phyloP scores from a whole-genome alignment of 2,329 filamentous ascomycete species.

The Tetracladium maxilliforme region DNA sequence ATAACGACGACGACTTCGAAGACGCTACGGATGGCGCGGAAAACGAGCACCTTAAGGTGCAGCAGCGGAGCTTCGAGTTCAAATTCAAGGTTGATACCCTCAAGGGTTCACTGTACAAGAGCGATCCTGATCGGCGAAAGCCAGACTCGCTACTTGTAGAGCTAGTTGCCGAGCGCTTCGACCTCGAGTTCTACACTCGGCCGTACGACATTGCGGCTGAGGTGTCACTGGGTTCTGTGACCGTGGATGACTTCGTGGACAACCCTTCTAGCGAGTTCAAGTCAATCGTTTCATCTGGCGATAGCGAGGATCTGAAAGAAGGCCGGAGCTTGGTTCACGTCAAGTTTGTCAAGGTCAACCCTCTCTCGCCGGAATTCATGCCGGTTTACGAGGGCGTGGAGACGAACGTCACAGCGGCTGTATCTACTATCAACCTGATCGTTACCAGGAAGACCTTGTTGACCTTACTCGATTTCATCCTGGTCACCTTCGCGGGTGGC shows the following conservation, averaged over 20 bases:
- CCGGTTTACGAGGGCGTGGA: slow-evolving; percentile 85
- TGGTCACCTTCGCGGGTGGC: slow-evolving; percentile 72
- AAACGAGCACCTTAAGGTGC: slow-evolving; percentile 51
- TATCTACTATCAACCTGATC: slow-evolving; percentile 92
- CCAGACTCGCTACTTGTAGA: slow-evolving; percentile 78
- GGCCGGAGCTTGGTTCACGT: slow-evolving; percentile 80
- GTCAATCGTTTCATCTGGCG: slow-evolving; percentile 83
- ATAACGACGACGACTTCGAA: slow-evolving; percentile 50
- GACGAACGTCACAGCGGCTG: slow-evolving; percentile 76
- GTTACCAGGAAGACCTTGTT: slow-evolving; percentile 87
- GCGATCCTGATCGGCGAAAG: slow-evolving; percentile 62
- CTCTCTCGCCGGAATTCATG: slow-evolving; percentile 84
- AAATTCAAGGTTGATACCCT: slow-evolving; percentile 92
- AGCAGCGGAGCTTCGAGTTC: slow-evolving; percentile 89
- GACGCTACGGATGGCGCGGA: slow-evolving; percentile 45
- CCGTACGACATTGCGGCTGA: slow-evolving; percentile 90
- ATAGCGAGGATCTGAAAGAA: slow-evolving; percentile 55
- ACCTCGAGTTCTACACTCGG: slow-evolving; percentile 74
- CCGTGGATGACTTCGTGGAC: slow-evolving; percentile 86
- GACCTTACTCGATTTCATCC: slow-evolving; percentile 84
- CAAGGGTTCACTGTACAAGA: slow-evolving; percentile 81
- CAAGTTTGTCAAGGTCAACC: slow-evolving; percentile 82
- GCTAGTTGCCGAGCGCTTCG: slow-evolving; percentile 78
- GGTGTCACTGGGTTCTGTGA: slow-evolving; percentile 73
- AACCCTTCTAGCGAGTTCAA: slow-evolving; percentile 84